Base-by-base conservation (phyloP, 257 asterid species). In the Thymus mandschuricus region DNA sequence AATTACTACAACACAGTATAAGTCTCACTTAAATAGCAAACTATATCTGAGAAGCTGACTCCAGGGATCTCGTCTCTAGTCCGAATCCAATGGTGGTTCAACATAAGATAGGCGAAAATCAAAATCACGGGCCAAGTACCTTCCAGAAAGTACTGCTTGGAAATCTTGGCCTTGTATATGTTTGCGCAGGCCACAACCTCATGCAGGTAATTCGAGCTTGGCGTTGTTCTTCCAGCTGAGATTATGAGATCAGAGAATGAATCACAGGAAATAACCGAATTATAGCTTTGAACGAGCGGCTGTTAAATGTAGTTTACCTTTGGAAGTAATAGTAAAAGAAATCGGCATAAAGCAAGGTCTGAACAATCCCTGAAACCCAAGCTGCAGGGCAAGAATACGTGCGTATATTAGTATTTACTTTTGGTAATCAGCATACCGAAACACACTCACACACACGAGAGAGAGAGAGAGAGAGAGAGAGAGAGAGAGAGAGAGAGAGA, bases 251-350 rank as follows among this genome's bases (percentile, higher is more conserved):
- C 41, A 41, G 70, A 48, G 41, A 46, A 73, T 34, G 34, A 56
- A 61, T 69, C 9, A 50, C 5, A 48, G 45, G 60, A 8, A n/a
- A 12, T 44, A 21, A 21, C 21, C 41, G 13, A 61, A 41, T 21
- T 31, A 3, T 8, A 44, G 41, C 34, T n/a, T 59, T 44, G 35
- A 54, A 45, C 10, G 38, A 10, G 50, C 1, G 3, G 60, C 30
- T 45, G 28, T 10, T 40, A 1, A 11, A 8, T 41, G 64, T 28
- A 13, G 15, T 33, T 66, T 66, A 91, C 96, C 94, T 91, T 85
- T 88, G 91, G 88, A 88, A 88, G 88, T 91, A 91, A 65, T 91
- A 91, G 68, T 88, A 91, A 77, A 91, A 91, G 93, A 91, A 91
- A 85, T 91, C 97, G 21, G 92, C 96, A 50, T 91, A 91, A 21